These are phyloP conservation scores for Fusarium pseudocircinatum DNA, from an alignment of 2,329 filamentous ascomycete species.

Conservation along the genomic window DNA sequence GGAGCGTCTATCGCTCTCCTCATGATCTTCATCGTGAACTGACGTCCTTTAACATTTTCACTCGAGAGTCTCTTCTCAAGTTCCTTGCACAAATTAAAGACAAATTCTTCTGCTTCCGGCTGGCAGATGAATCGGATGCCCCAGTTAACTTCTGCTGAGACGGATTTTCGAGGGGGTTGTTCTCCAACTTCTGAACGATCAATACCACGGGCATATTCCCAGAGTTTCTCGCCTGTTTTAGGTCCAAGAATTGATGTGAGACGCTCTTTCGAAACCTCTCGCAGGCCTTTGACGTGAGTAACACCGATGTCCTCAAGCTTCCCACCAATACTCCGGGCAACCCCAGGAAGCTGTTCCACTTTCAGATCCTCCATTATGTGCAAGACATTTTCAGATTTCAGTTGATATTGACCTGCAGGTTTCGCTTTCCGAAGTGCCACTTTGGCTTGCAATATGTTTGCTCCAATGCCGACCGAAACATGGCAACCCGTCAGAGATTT, in stretches of 20 bases:
- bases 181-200: slow-evolving; percentile 88
- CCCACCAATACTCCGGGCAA: slow-evolving; percentile 88
- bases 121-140: slow-evolving; percentile 94
- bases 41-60: slow-evolving; percentile 85
- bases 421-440: slow-evolving; percentile 91
- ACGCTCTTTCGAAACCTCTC: slow-evolving; percentile 78
- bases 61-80: slow-evolving; percentile 82
- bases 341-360: slow-evolving; percentile 86
- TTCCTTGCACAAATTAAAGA: slow-evolving; percentile 85
- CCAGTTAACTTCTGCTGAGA: slow-evolving; percentile 98
- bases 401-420: slow-evolving; percentile 89
- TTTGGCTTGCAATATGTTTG: slow-evolving; percentile 90
- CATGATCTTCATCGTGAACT: slow-evolving; percentile 96
- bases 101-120: slow-evolving; percentile 92
- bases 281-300: slow-evolving; percentile 83
- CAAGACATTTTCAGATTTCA: slow-evolving; percentile 82
- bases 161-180: slow-evolving; percentile 86
- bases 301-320: slow-evolving; percentile 90
- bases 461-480: slow-evolving; percentile 92
- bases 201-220: slow-evolving; percentile 89
- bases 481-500: slow-evolving; percentile 81
- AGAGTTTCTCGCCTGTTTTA: slow-evolving; percentile 91
- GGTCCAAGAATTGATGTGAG: slow-evolving; percentile 80
- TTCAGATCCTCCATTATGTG: slow-evolving; percentile 80
- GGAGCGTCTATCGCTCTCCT: slow-evolving; percentile 85